Base-by-base conservation (phyloP, 2,329 filamentous ascomycete species). In the Aaosphaeria arxii region DNA sequence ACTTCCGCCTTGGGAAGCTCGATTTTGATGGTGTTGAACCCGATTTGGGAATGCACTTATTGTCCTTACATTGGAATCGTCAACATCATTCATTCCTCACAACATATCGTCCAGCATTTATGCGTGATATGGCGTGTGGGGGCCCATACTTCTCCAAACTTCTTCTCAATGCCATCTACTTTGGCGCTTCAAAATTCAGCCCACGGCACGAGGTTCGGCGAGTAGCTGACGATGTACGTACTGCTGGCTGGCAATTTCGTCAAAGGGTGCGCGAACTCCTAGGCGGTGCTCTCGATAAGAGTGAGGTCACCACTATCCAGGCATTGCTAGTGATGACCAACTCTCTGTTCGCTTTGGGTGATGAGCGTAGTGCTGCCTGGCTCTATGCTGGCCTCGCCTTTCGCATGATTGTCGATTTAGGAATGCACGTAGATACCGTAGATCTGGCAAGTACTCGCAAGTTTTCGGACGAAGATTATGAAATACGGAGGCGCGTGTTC, bases 111-210 rank as follows among this genome's bases (percentile, higher is more conserved):
- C 75, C 79, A 0, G 74, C 72, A 0, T 79, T 64, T 36, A 61
- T 63, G 60, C 50, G 60, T n/a, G 61, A 64, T 11, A 63, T 82
- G 78, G 78, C 78, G 42, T 74, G 74, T 41, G 63, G 71, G 5
- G 81, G 81, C 0, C 77, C 77, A 0, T 82, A 82, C 57, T 84
- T 81, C 51, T 82, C 80, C 0, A 76, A 80, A 41, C 66, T 80
- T 1, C 69, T 83, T 1, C 66, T 84, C 2, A 81, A 82, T 52
- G 79, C 80, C 1, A 77, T 84, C 1, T 72, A 77, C 44, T 79
- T 74, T 48, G 66, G 68, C 4, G 69, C 71, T 1, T 64, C 72
- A 4, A 78, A 80, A 46, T 78, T 77, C 50, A 76, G 73, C 40
- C 70, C 71, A 2, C 66, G 75, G 0, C 63, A 69, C 1, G 73